Evolutionary conservation across 148 eudicot genomes (phyloP).

Genomic region (Rhododendron ovatum): DNA sequence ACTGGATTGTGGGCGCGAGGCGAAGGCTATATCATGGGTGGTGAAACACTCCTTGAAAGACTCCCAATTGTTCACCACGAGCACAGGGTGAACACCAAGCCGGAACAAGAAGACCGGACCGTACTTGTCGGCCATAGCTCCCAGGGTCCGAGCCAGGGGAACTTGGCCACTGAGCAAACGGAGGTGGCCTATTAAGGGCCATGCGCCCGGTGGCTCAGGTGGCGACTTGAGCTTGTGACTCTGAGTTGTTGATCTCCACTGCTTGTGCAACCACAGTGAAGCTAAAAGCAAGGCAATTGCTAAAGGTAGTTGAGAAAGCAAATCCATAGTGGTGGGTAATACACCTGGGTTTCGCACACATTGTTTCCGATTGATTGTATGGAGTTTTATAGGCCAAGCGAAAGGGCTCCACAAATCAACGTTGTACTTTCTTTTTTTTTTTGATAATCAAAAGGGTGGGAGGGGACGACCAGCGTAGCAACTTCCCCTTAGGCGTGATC

Average conservation of each 20-base stretch:
- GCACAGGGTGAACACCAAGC: neutral
- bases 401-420: neutral
- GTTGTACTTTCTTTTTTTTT: too few species aligned
- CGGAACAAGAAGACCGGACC: neutral
- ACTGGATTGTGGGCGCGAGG: neutral
- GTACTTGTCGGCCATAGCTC: too few species aligned
- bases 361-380: neutral
- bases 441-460: too few species aligned
- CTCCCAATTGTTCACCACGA: conserved; percentile 2
- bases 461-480: too few species aligned
- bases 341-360: neutral
- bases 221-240: neutral
- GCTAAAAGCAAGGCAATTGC: conserved; percentile 1
- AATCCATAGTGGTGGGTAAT: neutral
- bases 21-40: neutral
- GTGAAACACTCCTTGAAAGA: neutral
- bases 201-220: conserved; percentile 4
- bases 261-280: neutral
- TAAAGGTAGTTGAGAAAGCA: neutral
- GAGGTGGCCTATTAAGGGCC: conserved; percentile 2
- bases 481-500: too few species aligned
- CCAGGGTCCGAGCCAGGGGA: neutral
- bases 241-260: neutral
- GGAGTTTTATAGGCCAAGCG: neutral
- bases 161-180: neutral